Evolutionary conservation across 768 basidiomycete genomes (phyloP).

Genomic region (Mycena chlorophos): DNA sequence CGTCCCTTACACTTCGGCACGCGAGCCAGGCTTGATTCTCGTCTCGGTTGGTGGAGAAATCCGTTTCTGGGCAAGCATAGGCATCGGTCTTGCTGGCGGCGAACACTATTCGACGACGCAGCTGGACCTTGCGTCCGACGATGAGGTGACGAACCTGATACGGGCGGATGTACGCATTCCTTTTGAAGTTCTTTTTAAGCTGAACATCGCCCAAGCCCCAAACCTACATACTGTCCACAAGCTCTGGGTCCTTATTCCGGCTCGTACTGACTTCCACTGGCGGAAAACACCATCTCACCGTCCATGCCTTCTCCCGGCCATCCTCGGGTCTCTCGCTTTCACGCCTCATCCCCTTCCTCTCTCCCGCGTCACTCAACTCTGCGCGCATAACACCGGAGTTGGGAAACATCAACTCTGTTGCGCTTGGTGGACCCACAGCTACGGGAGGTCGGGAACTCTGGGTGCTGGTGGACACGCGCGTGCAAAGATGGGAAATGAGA

Average conservation of each 20-base stretch:
- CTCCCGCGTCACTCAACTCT: conserved; percentile 44
- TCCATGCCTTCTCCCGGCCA: conserved; percentile 61
- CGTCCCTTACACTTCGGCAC: conserved; percentile 61
- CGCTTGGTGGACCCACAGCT: conserved; percentile 45
- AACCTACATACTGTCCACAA: conserved; percentile 70
- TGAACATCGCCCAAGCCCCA: conserved; percentile 44
- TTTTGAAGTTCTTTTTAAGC: conserved; percentile 11
- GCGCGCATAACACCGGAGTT: conserved; percentile 42
- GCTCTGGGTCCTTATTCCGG: conserved; percentile 64
- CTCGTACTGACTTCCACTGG: conserved; percentile 64
- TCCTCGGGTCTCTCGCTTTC: conserved; percentile 45
- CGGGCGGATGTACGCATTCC: conserved; percentile 57
- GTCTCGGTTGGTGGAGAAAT: conserved; percentile 69
- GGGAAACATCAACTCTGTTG: conserved; percentile 67
- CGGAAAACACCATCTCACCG: conserved; percentile 62
- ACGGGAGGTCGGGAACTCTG: conserved; percentile 58
- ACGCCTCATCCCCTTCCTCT: conserved; percentile 42
- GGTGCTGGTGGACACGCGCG: conserved; percentile 63
- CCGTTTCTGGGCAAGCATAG: conserved; percentile 87
- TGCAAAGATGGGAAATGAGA: conserved; percentile 73
- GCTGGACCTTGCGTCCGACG: conserved; percentile 51
- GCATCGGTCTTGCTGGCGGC: conserved; percentile 79
- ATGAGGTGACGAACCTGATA: conserved; percentile 65
- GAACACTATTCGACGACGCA: conserved; percentile 57
- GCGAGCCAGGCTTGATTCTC: conserved; percentile 88